phyloP scores from a whole-genome alignment of 257 asterid species.

The Misopates orontium region DNA sequence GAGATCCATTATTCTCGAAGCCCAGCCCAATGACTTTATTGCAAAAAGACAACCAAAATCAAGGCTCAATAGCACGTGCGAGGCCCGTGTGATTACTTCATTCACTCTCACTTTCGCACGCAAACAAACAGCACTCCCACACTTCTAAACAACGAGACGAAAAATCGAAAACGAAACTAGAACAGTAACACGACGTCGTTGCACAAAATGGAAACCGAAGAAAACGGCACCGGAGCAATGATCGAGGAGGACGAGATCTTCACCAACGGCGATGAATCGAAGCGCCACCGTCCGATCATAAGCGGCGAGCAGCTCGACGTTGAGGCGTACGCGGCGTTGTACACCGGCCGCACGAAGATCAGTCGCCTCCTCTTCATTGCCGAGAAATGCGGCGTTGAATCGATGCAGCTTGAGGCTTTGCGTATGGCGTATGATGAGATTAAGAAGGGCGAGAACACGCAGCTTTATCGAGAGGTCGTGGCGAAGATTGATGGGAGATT shows the following conservation, averaged over 20 bases:
- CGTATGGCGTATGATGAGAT: conserved; percentile 95
- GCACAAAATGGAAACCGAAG: conserved; percentile 66
- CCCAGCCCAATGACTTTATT: neutral
- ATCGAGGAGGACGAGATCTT: conserved; percentile 68
- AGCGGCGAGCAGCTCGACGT: conserved; percentile 89
- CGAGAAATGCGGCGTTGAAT: conserved; percentile 54
- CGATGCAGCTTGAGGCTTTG: conserved; percentile 86
- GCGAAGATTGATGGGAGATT: conserved; percentile 70
- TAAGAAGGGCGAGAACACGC: conserved; percentile 91
- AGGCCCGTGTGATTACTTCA: conserved; percentile 20
- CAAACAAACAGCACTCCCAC: too few relatives aligned
- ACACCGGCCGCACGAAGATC: conserved; percentile 85
- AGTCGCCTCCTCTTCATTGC: conserved; percentile 74
- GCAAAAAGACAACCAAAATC: too few relatives aligned
- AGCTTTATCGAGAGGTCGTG: conserved; percentile 74
- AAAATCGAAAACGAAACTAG: conserved; percentile 26
- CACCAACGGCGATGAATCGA: conserved; percentile 56
- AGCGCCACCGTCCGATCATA: conserved; percentile 76
- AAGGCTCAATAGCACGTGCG: too few relatives aligned
- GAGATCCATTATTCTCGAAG: neutral
- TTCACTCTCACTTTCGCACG: too few relatives aligned
- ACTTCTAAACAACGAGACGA: neutral
- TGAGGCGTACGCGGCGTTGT: conserved; percentile 90
- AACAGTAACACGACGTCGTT: conserved; percentile 45
- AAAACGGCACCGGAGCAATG: conserved; percentile 35